Evolutionary conservation across 441 rosid genomes (phyloP).

Genomic region (Populus hybrid): DNA sequence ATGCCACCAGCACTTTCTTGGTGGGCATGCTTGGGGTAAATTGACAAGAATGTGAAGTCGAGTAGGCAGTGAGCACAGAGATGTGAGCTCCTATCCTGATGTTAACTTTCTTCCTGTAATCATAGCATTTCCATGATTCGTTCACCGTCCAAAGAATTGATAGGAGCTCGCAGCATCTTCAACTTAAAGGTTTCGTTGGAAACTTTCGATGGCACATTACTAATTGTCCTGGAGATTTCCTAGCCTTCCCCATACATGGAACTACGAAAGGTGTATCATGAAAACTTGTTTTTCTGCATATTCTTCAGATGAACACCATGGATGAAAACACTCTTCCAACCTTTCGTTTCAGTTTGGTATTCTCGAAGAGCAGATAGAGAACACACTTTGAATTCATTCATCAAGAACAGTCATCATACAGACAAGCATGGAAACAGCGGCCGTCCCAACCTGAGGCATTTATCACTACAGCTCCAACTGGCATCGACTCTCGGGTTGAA

Average conservation of each 20-base stretch:
- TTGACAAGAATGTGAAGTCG: not conserved
- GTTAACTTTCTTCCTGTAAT: not conserved
- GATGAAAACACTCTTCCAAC: not conserved
- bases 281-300: not conserved
- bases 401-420: not conserved
- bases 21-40: not conserved
- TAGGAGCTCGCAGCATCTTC: not conserved
- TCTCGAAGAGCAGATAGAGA: not conserved
- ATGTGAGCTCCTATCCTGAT: not conserved
- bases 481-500: not conserved
- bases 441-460: not conserved
- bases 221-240: not conserved
- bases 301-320: not conserved
- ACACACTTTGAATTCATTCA: not conserved
- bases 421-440: not conserved
- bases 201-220: not conserved
- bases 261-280: not conserved
- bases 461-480: not conserved
- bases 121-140: not conserved
- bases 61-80: not conserved
- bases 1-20: too few relatives aligned
- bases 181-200: not conserved
- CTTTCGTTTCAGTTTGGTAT: not conserved
- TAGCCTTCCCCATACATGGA: not conserved
- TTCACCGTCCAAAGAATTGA: slow-evolving; percentile 1